Evolutionary conservation across 1,284 basidiomycete species (phyloP), one percentile per base, ranked within the genome.

Genomic region (Apiotrichum porosum): DNA sequence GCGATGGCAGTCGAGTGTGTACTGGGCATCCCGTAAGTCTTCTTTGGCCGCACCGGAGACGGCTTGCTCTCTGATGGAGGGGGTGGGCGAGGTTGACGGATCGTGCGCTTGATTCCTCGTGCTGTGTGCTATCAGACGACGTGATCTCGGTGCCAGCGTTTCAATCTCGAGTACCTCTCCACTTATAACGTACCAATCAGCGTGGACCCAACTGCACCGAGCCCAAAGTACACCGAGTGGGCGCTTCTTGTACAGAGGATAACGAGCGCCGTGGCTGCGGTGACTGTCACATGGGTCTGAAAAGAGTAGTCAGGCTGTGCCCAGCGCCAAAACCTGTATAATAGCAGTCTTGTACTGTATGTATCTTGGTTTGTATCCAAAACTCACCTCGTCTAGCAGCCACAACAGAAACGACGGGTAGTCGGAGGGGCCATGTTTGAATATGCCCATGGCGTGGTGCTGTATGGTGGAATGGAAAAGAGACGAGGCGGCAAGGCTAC

Each of bases 1-100:
- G 80, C 77, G 55, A 88, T 84, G 1, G 79, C 77, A 3, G 86
- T 85, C 4, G 87, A 85, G 67, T 93, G 89, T 3, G 89, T 92
- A 44, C 85, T 88, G 4, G 89, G 89, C 88, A 92, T 91, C 3
- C 87, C 88, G 63, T 62, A 64, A 3, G 72, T 72, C 31, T 59
- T 60, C 49, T 74, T 69, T 5, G 55, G 48, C 10, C 52, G 48
- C 34, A 63, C 54, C 13, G 35, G 53, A 14, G 42, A 48, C 3
- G 51, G 37, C 43, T 47, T 36, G 22, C 44, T 49, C 18, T 46
- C 51, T 4, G 73, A 69, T 37, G 68, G 60, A 28, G 74, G 61
- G 0, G 72, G 65, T 3, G 88, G 88, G n/a, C 88, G 80, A 15
- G 83, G 81, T 62, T 90, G 85, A 35, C 80, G 79, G 39, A 92